Conservation (phyloP, 148 eudicot species). For the Rheum nobile region DNA sequence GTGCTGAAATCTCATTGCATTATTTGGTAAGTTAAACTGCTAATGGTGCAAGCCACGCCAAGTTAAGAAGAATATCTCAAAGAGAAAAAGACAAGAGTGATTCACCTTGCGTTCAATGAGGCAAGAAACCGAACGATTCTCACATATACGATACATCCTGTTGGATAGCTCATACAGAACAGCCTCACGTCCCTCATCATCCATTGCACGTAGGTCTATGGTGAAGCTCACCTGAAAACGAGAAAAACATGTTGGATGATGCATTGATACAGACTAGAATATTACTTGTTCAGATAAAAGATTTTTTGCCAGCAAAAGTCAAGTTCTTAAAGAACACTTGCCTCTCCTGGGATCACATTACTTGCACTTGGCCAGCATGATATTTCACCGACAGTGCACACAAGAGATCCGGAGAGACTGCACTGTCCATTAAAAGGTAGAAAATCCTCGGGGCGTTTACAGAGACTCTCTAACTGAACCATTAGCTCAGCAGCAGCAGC, state of each 20-base stretch:
- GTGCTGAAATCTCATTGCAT: slow-evolving; percentile 40
- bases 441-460: slow-evolving; percentile 60
- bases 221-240: slow-evolving; percentile 74
- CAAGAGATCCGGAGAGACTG: slow-evolving; percentile 77
- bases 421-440: slow-evolving; percentile 60
- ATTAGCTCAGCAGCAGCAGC: slow-evolving; percentile 92
- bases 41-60: neutral
- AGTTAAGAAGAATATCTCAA: neutral
- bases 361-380: slow-evolving; percentile 99
- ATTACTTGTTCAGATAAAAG: neutral
- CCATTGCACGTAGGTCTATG: slow-evolving; percentile 84
- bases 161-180: slow-evolving; percentile 69
- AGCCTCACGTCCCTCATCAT: slow-evolving; percentile 80
- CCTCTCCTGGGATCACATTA: slow-evolving; percentile 98
- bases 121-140: slow-evolving; percentile 78
- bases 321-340: slow-evolving; percentile 21
- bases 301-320: neutral
- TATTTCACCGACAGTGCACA: slow-evolving; percentile 96
- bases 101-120: slow-evolving; percentile 75
- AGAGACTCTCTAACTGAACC: slow-evolving; percentile 61
- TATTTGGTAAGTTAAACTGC: neutral
- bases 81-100: neutral
- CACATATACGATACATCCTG: slow-evolving; percentile 69
- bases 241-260: neutral
- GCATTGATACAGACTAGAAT: neutral